Evolutionary conservation across 164 flowering plant species (phyloP), one percentile per base, ranked within the genome.

Genomic region (Magnolia officinalis): DNA sequence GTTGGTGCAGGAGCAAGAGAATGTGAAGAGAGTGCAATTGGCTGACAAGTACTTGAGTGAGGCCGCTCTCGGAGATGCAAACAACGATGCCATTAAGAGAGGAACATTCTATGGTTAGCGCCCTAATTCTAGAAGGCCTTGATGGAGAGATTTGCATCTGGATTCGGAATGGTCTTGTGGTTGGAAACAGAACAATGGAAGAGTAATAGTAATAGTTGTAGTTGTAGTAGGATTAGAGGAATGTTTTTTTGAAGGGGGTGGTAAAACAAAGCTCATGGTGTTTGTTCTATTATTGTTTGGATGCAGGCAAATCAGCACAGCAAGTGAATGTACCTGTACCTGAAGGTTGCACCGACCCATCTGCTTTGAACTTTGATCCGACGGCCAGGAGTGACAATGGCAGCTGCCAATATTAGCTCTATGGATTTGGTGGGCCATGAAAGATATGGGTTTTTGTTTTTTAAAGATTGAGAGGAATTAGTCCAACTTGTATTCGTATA

Each of bases 21-120:
- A 87, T 76, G 89, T 87, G 78, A 87, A 87, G 87, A 85, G 89
- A 80, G 86, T 87, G 66, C 89, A 87, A 71, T 76, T 87, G 81
- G 86, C 88, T 6, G 89, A 85, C 75, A 84, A 77, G 71, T 84
- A 84, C 80, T 20, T 84, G 78, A 82, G 73, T 45, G 88, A 85
- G 73, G 88, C 86, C 6, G 85, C 85, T 66, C 85, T 87, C 11
- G 89, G 88, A 73, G 84, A 85, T 50, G 89, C 88, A 2, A 85
- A 87, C 37, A 29, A 75, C 18, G 88, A 86, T 78, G 45, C 82
- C 2, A 84, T 84, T 19, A 77, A 75, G 31, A 74, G 80, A 6
- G 86, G 86, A 74, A 14, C 51, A 63, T 84, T 82, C 81, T 82
- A 86, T 67, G 82, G 81, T 81, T 78, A 74, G 84, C 19, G 37